Conservation (phyloP, 805 yeast genomes). For the Spathaspora gorwiae region DNA sequence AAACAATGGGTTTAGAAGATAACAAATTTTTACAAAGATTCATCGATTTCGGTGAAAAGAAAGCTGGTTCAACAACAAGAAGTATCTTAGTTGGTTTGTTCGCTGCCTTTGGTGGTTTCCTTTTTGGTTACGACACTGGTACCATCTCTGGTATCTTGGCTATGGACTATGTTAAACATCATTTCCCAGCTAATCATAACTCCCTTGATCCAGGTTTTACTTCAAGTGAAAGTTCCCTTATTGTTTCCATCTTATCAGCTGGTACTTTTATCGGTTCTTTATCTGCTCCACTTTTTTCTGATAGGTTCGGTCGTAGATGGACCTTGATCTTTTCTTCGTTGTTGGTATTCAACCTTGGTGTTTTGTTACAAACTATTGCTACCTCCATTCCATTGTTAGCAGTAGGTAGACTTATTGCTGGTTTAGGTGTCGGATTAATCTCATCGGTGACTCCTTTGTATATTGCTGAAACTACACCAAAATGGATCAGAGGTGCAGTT, state of each 20-base stretch:
- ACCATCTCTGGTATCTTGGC: slow-evolving; percentile 40
- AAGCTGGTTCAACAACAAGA: slow-evolving; percentile 41
- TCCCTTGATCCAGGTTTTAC: slow-evolving; percentile 10
- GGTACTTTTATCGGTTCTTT: slow-evolving; percentile 42
- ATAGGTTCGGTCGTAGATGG: slow-evolving; percentile 37
- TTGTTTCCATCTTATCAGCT: slow-evolving; percentile 29
- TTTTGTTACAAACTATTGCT: slow-evolving; percentile 35
- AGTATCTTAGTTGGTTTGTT: slow-evolving; percentile 36
- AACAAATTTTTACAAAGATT: slow-evolving; percentile 25
- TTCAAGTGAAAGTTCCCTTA: slow-evolving; percentile 20
- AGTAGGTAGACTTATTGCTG: slow-evolving; percentile 38
- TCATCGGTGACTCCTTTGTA: slow-evolving; percentile 38
- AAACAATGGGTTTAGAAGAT: slow-evolving; percentile 36
- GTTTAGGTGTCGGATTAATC: slow-evolving; percentile 39
- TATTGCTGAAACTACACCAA: slow-evolving; percentile 38
- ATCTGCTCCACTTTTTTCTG: slow-evolving; percentile 32
- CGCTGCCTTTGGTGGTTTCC: slow-evolving; percentile 40
- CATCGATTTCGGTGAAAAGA: slow-evolving; percentile 44
- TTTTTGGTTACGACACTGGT: slow-evolving; percentile 42
- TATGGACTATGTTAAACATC: slow-evolving; percentile 31
- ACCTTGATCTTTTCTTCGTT: slow-evolving; percentile 30
- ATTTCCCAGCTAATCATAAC: slow-evolving; percentile 17
- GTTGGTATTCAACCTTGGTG: slow-evolving; percentile 33
- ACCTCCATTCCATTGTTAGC: slow-evolving; percentile 30
- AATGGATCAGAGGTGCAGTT: slow-evolving; percentile 42